These are phyloP conservation scores for Sphagnurus paluster DNA, from an alignment of 1,284 basidiomycete genomes.

Conservation along the genomic window DNA sequence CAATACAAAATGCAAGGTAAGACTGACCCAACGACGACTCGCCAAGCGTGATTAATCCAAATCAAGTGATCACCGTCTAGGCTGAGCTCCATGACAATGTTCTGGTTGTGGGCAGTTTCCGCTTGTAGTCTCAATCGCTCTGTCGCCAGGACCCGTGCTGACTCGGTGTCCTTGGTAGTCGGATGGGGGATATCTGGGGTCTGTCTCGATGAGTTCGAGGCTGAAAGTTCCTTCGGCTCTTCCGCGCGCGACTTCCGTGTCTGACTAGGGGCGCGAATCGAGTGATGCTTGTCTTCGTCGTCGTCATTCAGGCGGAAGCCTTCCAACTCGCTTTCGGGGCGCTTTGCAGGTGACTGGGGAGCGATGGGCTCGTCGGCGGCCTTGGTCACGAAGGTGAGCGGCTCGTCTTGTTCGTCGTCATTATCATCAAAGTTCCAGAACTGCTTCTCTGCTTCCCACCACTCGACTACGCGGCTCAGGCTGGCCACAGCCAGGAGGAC, in stretches of 20 bases:
- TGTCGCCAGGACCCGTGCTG: conserved; percentile 75
- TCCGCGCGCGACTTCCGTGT: conserved; percentile 60
- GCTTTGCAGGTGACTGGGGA: conserved; percentile 43
- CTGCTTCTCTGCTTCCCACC: conserved; percentile 99
- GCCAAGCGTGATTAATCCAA: conserved; percentile 96
- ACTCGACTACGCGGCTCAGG: conserved; percentile 95
- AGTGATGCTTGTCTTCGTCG: conserved; percentile 55
- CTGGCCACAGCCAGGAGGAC: conserved; percentile 95
- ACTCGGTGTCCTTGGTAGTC: conserved; percentile 62
- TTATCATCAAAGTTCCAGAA: conserved; percentile 99
- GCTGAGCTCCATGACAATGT: conserved; percentile 94
- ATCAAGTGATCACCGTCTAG: conserved; percentile 90
- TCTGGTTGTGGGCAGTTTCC: conserved; percentile 91
- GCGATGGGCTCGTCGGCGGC: conserved; percentile 60
- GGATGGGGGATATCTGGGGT: conserved; percentile 34
- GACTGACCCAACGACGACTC: conserved; percentile 88
- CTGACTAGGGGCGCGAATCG: conserved; percentile 49
- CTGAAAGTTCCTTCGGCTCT: conserved; percentile 46
- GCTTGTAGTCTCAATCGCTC: conserved; percentile 85
- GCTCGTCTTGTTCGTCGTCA: conserved; percentile 87
- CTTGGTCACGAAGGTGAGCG: conserved; percentile 87
- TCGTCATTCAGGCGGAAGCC: conserved; percentile 50
- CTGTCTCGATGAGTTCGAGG: conserved; percentile 32
- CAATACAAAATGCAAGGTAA: conserved; percentile 13
- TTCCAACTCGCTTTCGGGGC: conserved; percentile 44